A percentile compares a stretch with the other conserved stretches of the same genome.
These are phyloP conservation scores for Silene noctiflora DNA, from an alignment of 179 eudicot genomes.

Conservation along the genomic window DNA sequence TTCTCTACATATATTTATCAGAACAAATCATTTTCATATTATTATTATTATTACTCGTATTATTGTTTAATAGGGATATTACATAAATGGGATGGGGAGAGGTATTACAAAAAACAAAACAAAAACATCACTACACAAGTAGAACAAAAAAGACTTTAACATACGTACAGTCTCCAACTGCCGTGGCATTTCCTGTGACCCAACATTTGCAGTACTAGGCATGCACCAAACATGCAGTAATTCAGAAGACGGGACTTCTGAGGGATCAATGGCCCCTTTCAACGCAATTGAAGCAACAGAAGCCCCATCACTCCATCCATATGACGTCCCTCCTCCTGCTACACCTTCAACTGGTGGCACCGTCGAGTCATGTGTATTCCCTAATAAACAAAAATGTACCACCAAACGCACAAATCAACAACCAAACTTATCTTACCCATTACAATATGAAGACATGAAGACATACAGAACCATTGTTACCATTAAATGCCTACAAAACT, in stretches of 20 bases:
- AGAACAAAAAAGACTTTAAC: neutral
- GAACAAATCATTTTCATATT: neutral
- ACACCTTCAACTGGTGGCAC: conserved; percentile 94
- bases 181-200: conserved; percentile 82
- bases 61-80: no score
- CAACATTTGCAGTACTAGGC: conserved; percentile 92
- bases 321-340: conserved; percentile 94
- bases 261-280: conserved; percentile 68
- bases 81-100: neutral
- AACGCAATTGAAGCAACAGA: conserved; percentile 37
- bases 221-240: conserved; percentile 88
- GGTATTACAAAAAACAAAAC: neutral
- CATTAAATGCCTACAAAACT: neutral
- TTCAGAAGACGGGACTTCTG: conserved; percentile 66
- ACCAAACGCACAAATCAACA: neutral
- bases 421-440: neutral
- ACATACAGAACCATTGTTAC: neutral
- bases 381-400: conserved; percentile 23
- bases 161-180: conserved; percentile 66
- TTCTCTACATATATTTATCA: no score
- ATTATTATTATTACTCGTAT: no score
- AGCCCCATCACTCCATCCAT: conserved; percentile 81
- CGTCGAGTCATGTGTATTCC: conserved; percentile 46
- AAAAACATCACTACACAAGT: neutral
- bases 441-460: conserved; percentile 1